phyloP scores from a whole-genome alignment of 495 filamentous ascomycete species.

The Cudoniella acicularis region DNA sequence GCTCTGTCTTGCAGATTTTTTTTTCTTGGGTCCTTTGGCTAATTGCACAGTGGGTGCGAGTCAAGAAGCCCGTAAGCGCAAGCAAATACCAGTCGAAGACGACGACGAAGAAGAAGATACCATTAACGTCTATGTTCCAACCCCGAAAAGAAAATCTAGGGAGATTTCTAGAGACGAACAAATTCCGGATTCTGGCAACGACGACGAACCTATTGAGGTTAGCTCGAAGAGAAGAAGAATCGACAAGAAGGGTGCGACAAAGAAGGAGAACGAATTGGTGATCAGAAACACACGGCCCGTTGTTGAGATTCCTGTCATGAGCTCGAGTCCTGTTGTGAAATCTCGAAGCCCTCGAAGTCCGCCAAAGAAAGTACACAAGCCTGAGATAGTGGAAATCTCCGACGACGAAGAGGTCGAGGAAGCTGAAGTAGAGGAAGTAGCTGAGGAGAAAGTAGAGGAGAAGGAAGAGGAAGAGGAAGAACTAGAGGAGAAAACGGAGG shows the following conservation, averaged over 20 bases:
- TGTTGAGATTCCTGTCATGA: conserved; percentile 17
- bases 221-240: background rate
- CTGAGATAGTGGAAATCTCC: background rate
- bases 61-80: background rate
- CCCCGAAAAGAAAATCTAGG: background rate
- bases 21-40: background rate
- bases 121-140: conserved; percentile 5
- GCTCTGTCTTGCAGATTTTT: background rate
- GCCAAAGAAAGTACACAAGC: background rate
- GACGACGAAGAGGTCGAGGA: background rate
- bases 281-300: conserved; percentile 12
- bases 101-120: conserved; percentile 6
- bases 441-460: background rate
- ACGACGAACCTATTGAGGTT: background rate
- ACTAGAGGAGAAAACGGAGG: background rate
- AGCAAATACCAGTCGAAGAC: background rate
- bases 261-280: conserved; percentile 14
- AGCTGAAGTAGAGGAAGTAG: background rate
- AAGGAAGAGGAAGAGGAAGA: background rate
- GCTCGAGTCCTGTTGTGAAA: background rate
- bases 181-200: background rate
- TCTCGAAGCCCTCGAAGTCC: background rate
- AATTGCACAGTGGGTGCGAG: conserved; percentile 16
- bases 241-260: conserved; percentile 9
- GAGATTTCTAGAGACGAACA: conserved; percentile 5